A percentile compares a stretch with the other conserved stretches of the same genome.
Evolutionary conservation across 2,329 filamentous ascomycete genomes (phyloP).

Genomic region (Paracoccidioides lutzii): DNA sequence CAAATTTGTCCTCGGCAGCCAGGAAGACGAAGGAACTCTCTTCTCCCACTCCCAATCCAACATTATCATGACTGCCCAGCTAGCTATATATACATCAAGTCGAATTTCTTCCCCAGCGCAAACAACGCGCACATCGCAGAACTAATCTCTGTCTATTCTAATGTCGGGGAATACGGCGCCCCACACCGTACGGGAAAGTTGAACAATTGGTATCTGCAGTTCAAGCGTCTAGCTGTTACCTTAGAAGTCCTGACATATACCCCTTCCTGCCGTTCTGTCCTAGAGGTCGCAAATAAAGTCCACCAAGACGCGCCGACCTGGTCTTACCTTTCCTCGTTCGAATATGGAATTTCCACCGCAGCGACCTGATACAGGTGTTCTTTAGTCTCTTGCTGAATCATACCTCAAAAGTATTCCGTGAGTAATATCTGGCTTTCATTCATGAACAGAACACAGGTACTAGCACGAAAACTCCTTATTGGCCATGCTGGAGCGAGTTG

Average conservation of each 20-base stretch:
- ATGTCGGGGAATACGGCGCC: slow-evolving; percentile 46
- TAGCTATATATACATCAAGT: slow-evolving; percentile 50
- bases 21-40: slow-evolving; percentile 69
- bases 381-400: slow-evolving; percentile 51
- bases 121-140: slow-evolving; percentile 38
- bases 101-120: slow-evolving; percentile 48
- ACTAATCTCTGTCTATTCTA: slow-evolving; percentile 51
- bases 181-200: slow-evolving; percentile 56
- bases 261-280: slow-evolving; percentile 52
- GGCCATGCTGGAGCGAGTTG: slow-evolving; percentile 42
- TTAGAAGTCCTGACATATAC: slow-evolving; percentile 66
- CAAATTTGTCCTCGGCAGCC: slow-evolving; percentile 54
- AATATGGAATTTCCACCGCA: slow-evolving; percentile 60
- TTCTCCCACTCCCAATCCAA: slow-evolving; percentile 59
- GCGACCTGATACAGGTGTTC: slow-evolving; percentile 57
- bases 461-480: slow-evolving; percentile 33
- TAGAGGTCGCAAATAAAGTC: slow-evolving; percentile 34
- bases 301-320: slow-evolving; percentile 51
- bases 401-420: slow-evolving; percentile 46
- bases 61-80: slow-evolving; percentile 45
- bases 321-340: slow-evolving; percentile 64
- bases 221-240: slow-evolving; percentile 63
- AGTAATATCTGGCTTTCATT: slow-evolving; percentile 62
- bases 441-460: slow-evolving; percentile 58
- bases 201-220: slow-evolving; percentile 65